Conservation (phyloP, 305 asterid species). For the Caryopteris hybrid region DNA sequence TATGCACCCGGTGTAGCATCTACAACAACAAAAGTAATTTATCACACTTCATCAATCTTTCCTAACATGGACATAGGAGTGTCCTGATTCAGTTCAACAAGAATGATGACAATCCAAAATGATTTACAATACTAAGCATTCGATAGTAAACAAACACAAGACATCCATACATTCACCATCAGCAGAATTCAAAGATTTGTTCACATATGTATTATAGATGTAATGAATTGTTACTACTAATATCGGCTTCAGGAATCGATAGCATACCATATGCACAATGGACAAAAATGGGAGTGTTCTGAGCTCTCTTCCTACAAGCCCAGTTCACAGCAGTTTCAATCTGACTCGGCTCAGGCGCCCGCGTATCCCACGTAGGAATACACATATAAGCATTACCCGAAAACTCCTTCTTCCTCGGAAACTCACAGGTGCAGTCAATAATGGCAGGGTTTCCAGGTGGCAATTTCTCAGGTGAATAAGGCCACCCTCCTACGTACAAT, state of each 20-base stretch:
- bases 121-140: not conserved
- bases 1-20: not conserved
- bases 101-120: not conserved
- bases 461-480: constrained; percentile 53
- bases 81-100: not conserved
- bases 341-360: constrained; percentile 74
- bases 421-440: constrained; percentile 89
- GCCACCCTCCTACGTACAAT: constrained; percentile 94
- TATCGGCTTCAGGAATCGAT: not conserved
- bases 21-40: not conserved
- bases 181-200: not conserved
- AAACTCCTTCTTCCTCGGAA: constrained; percentile 66
- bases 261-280: constrained; percentile 90
- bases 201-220: not conserved
- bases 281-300: constrained; percentile 55
- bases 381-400: constrained; percentile 66
- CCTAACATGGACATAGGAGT: not conserved
- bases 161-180: not conserved
- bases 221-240: not conserved
- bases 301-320: constrained; percentile 91
- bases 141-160: not conserved
- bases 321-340: constrained; percentile 86
- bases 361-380: constrained; percentile 86
- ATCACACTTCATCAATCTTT: not conserved
- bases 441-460: constrained; percentile 89